Conservation (phyloP, 164 flowering plant species). For the Umbellularia californica region DNA sequence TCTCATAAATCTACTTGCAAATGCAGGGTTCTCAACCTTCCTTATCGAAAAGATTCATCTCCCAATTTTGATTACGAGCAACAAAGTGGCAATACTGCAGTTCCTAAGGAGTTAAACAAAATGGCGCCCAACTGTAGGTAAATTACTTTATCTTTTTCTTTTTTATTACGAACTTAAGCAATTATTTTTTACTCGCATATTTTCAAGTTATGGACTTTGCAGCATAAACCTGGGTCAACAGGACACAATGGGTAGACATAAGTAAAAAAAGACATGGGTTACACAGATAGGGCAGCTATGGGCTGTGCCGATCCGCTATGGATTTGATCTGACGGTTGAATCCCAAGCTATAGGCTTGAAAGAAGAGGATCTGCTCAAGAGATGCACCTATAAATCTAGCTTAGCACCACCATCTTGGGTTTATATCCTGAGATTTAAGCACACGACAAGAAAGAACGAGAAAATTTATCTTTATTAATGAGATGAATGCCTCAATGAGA, state of each 20-base stretch:
- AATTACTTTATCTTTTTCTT: background rate
- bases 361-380: too few relatives aligned
- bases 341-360: too few relatives aligned
- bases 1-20: conserved; percentile 1
- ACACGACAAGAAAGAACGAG: too few relatives aligned
- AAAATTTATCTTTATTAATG: too few relatives aligned
- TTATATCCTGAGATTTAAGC: too few relatives aligned
- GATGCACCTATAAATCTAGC: too few relatives aligned
- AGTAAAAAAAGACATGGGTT: too few relatives aligned
- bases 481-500: too few relatives aligned
- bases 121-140: conserved; percentile 51
- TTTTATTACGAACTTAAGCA: background rate
- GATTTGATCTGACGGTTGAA: too few relatives aligned
- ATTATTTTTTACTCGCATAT: background rate
- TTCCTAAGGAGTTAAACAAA: conserved; percentile 27
- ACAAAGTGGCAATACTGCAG: conserved; percentile 26
- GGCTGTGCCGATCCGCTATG: too few relatives aligned
- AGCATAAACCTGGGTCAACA: background rate
- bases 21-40: conserved; percentile 78
- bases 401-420: too few relatives aligned
- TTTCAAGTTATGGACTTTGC: background rate
- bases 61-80: conserved; percentile 27
- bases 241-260: background rate
- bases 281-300: too few relatives aligned
- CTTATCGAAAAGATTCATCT: conserved; percentile 43